These are phyloP conservation scores for Lichenothelia convexa DNA, from an alignment of 495 filamentous ascomycete species.

Conservation along the genomic window DNA sequence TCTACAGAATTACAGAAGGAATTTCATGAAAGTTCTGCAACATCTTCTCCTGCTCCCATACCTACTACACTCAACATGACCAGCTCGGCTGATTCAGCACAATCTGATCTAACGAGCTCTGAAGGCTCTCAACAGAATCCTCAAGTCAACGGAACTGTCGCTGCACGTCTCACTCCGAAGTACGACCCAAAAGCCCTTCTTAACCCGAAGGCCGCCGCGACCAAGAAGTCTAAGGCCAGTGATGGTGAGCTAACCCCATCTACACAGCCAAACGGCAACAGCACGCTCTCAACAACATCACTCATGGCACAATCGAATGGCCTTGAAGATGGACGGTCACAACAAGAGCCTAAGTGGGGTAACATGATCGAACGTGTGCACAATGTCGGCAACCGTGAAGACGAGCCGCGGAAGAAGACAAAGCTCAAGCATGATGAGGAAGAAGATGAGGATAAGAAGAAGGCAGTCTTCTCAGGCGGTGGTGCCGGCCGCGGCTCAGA, in stretches of 20 bases:
- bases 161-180: not conserved
- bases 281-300: not conserved
- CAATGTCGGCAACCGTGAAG: constrained; percentile 44
- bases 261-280: no score
- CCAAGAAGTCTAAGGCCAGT: constrained; percentile 6
- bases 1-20: no score
- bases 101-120: not conserved
- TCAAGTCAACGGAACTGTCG: not conserved
- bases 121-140: not conserved
- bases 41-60: not conserved
- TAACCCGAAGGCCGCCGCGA: constrained; percentile 13
- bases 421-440: constrained; percentile 31
- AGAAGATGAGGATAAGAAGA: constrained; percentile 17
- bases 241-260: constrained; percentile 1
- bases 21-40: not conserved
- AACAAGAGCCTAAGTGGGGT: constrained; percentile 18
- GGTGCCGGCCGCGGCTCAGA: constrained; percentile 31
- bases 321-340: not conserved
- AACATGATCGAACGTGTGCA: constrained; percentile 50
- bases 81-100: not conserved
- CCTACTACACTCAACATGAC: not conserved
- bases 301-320: not conserved
- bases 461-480: constrained; percentile 19
- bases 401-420: constrained; percentile 44
- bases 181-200: constrained; percentile 17